Base-by-base conservation (phyloP, 371 early-diverging fungal genomes). In the Polyrhizophydium stewartii region DNA sequence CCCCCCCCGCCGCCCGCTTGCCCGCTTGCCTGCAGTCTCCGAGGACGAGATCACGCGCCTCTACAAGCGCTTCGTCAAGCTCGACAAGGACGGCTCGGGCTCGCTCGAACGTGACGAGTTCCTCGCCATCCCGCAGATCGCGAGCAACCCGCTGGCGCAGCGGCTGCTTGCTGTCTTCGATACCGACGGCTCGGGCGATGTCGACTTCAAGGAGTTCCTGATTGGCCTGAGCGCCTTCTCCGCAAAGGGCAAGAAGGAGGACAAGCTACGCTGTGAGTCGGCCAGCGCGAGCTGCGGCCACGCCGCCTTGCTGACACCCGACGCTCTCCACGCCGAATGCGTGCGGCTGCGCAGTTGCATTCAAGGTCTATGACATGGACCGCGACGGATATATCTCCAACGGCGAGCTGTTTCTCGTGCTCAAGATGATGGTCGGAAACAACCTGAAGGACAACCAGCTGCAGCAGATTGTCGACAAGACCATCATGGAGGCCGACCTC, bases 401-500 rank as follows among this genome's bases (percentile, higher is more conserved):
- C 70, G 97, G 97, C 55, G 99, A 98, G 75, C 79, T 98, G 31
- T 97, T 93, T 73, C 70, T 93, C 37, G 97, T 96, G 0, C 82
- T 98, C 32, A 96, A 95, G 79, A 96, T 93, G 93, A 96, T 97
- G 96, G 94, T 94, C 24, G 97, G 97, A 12, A 92, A 88, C 75
- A 95, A 96, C 71, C 79, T 99, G 57, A 88, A 88, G 58, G 95
- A 94, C 58, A 85, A 87, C 35, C 97, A 97, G 74, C 84, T 99
- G 38, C 98, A 99, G 72, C 98, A 98, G 77, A 96, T 99, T 67
- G 98, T 99, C 2, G 99, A 99, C 81, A 97, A 97, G 81, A 97
- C 98, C 13, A 97, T 98, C 58, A 90, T 93, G 86, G 96, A 96
- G 71, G 97, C 96, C 17, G 98, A 98, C 76, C 83, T 84, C 75